Percentiles rank a stretch among this genome's conserved stretches.
Evolutionary conservation across 495 filamentous ascomycete species (phyloP).

Genomic region (Tirmania nivea): DNA sequence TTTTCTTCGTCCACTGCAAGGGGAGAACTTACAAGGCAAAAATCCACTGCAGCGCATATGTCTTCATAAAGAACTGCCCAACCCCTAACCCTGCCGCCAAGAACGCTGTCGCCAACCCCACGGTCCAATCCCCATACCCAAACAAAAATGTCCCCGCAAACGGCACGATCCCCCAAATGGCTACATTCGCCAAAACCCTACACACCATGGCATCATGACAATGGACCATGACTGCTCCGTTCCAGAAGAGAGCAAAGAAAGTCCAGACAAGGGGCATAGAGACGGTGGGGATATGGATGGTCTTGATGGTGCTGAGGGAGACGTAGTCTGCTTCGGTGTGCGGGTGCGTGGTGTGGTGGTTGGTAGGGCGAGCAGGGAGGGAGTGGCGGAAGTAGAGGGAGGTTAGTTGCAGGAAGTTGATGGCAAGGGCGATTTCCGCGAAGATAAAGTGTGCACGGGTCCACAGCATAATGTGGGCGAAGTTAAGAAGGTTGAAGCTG

Average conservation of each 20-base stretch:
- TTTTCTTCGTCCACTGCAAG: not conserved
- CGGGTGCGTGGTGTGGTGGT: too few relatives aligned
- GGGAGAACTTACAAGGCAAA: slow-evolving; percentile 40
- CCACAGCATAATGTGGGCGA: slow-evolving; percentile 64
- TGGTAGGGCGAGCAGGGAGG: not conserved
- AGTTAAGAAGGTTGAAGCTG: slow-evolving; percentile 46
- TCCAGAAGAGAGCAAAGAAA: slow-evolving; percentile 66
- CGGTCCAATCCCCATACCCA: slow-evolving; percentile 54
- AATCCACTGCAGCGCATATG: slow-evolving; percentile 69
- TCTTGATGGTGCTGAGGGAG: slow-evolving; percentile 31
- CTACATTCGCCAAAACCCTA: slow-evolving; percentile 60
- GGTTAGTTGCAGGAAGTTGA: slow-evolving; percentile 61
- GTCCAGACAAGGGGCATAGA: slow-evolving; percentile 66
- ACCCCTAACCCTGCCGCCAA: slow-evolving; percentile 55
- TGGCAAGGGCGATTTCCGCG: slow-evolving; percentile 48
- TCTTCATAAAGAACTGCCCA: slow-evolving; percentile 45
- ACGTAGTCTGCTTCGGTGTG: not conserved
- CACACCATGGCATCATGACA: slow-evolving; percentile 32
- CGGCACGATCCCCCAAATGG: slow-evolving; percentile 59
- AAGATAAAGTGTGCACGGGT: slow-evolving; percentile 41
- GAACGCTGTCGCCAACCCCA: slow-evolving; percentile 56
- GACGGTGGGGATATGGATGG: slow-evolving; percentile 53
- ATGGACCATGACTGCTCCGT: slow-evolving; percentile 57
- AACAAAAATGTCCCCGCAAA: slow-evolving; percentile 52
- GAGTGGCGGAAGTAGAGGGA: slow-evolving; percentile 57